phyloP scores from a whole-genome alignment of 2,329 filamentous ascomycete genomes.

The Trichoderma oligosporum region DNA sequence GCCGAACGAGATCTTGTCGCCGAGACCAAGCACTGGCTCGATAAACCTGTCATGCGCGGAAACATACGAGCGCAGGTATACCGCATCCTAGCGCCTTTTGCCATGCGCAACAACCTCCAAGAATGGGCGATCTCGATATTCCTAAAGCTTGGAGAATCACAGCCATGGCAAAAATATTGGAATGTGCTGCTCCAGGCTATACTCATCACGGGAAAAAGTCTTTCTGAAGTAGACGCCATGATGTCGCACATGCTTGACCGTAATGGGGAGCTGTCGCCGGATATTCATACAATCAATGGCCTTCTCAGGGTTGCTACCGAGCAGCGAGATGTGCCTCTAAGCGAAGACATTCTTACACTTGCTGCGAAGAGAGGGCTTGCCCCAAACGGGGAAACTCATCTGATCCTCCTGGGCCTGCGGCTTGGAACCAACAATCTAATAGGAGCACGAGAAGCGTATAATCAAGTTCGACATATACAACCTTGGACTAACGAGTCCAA shows the following conservation, averaged over 20 bases:
- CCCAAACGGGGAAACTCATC: slow-evolving; percentile 65
- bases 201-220: slow-evolving; percentile 62
- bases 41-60: slow-evolving; percentile 44
- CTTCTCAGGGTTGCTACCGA: slow-evolving; percentile 70
- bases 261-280: slow-evolving; percentile 50
- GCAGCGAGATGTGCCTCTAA: slow-evolving; percentile 65
- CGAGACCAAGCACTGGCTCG: slow-evolving; percentile 67
- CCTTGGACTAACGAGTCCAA: slow-evolving; percentile 41
- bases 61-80: slow-evolving; percentile 27
- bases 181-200: slow-evolving; percentile 73
- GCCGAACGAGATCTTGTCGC: slow-evolving; percentile 53
- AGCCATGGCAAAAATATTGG: slow-evolving; percentile 56
- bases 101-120: slow-evolving; percentile 54
- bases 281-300: slow-evolving; percentile 70
- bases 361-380: slow-evolving; percentile 61
- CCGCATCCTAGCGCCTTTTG: slow-evolving; percentile 43
- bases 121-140: slow-evolving; percentile 63
- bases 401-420: slow-evolving; percentile 72
- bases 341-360: slow-evolving; percentile 68
- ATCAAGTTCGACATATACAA: slow-evolving; percentile 36
- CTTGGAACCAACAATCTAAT: slow-evolving; percentile 69
- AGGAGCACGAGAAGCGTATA: slow-evolving; percentile 64
- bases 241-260: slow-evolving; percentile 70
- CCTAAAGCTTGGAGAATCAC: slow-evolving; percentile 45
- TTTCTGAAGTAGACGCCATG: slow-evolving; percentile 48